Evolutionary conservation across 2,329 filamentous ascomycete genomes (phyloP), one percentile per base, ranked within the genome.

Genomic region (Cladosporium sp.): DNA sequence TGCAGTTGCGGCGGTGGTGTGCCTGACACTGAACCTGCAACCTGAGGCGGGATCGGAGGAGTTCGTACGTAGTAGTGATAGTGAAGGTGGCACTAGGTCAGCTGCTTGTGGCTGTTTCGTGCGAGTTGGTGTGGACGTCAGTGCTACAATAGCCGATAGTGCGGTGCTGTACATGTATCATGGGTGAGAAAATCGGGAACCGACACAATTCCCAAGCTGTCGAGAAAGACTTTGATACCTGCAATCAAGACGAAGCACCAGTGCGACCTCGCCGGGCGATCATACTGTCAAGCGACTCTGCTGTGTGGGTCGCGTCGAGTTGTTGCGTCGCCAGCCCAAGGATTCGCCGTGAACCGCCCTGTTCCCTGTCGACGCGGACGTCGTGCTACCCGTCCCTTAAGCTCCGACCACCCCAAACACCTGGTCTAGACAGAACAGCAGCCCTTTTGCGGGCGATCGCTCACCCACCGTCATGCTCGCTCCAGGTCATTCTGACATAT

Each of bases 71-170:
- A 28, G 60, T 63, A 51, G 59, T 49, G 36, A n/a, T 13, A 61
- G 30, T 8, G 30, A 8, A 46, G 48, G 63, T 65, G 63, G 63
- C 57, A 65, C 63, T 26, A 48, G 30, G 57, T 65, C 63, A 65
- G 63, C 63, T 65, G 63, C 63, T 32, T 23, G 25, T 39, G 43
- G 53, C 34, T 30, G 46, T 51, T 59, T 54, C 43, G 57, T 43
- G 18, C 21, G 23, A 43, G 63, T 59, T 30, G 63, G 56, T 59
- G 63, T 65, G 63, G 63, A 65, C 63, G 43, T 65, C 63, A 65
- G 63, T 65, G 30, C 63, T 59, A 65, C 63, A 32, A 21, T 53
- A 46, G 21, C 23, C 30, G 53, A 36, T 30, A 59, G 46, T 46
- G 26, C 10, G 48, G 23, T 28, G 51, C 51, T 10, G 18, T 13